Evolutionary conservation across 176 grass and related monocot genomes (phyloP).

Genomic region (Oryza brachyantha): DNA sequence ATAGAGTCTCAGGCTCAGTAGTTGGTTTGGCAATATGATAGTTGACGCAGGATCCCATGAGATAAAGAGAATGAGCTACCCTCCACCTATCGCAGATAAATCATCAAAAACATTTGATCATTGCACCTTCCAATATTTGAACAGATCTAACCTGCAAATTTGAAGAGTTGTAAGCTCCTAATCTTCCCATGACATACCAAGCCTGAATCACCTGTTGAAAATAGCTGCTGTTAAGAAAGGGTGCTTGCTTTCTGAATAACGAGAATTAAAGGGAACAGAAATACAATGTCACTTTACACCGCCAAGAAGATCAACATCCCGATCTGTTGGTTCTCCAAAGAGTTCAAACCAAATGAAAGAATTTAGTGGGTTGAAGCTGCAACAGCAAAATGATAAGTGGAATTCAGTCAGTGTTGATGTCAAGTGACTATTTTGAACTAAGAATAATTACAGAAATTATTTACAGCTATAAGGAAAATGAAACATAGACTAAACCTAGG

Average conservation of each 20-base stretch:
- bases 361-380: constrained; percentile 79
- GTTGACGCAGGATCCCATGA: neutral
- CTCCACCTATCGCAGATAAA: neutral
- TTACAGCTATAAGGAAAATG: no score
- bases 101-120: no score
- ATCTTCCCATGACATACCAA: constrained; percentile 95
- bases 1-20: neutral
- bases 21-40: neutral
- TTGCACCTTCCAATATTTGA: no score
- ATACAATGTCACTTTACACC: constrained; percentile 58
- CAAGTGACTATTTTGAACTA: neutral
- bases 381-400: constrained; percentile 14
- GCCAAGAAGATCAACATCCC: constrained; percentile 83
- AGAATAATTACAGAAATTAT: no score
- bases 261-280: constrained; percentile 28
- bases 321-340: constrained; percentile 77
- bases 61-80: neutral
- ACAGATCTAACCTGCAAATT: constrained; percentile 80
- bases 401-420: neutral
- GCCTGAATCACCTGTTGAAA: constrained; percentile 74
- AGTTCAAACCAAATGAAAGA: constrained; percentile 95
- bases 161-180: constrained; percentile 86
- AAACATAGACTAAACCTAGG: no score
- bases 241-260: neutral
- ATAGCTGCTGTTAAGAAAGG: neutral